These are phyloP conservation scores for Aspergillus bertholletiae DNA, from an alignment of 495 filamentous ascomycete genomes.

Conservation along the genomic window DNA sequence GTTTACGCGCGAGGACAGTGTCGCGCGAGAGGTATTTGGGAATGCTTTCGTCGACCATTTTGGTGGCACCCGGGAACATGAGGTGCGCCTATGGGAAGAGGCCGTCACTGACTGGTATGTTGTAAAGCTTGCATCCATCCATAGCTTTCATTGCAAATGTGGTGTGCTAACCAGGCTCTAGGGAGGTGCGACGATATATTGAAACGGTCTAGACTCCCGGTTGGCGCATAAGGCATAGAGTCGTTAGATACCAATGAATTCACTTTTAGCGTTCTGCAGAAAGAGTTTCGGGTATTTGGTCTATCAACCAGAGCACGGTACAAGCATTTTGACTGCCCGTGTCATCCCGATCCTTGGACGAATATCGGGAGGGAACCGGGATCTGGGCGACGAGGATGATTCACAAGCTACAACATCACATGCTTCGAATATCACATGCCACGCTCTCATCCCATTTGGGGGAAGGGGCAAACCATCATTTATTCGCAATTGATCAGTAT, in stretches of 20 bases:
- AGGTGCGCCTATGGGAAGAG: slow-evolving; percentile 84
- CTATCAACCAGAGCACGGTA: neutral
- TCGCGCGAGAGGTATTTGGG: slow-evolving; percentile 82
- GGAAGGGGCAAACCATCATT: too few species aligned
- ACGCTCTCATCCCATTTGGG: too few species aligned
- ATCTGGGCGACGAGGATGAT: neutral
- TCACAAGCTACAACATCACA: slow-evolving; percentile 7
- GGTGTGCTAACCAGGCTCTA: slow-evolving; percentile 20
- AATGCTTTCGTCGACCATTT: slow-evolving; percentile 91
- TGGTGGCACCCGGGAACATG: slow-evolving; percentile 84
- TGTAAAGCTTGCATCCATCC: too few species aligned
- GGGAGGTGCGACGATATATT: slow-evolving; percentile 51
- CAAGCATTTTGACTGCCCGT: neutral
- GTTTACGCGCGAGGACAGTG: slow-evolving; percentile 65
- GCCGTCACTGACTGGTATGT: slow-evolving; percentile 86
- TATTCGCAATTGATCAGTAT: too few species aligned
- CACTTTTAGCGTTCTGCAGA: neutral
- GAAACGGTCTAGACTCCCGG: slow-evolving; percentile 36
- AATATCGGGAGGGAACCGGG: slow-evolving; percentile 5
- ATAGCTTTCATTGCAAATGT: slow-evolving; percentile 91
- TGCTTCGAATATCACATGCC: slow-evolving; percentile 11
- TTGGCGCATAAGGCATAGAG: neutral
- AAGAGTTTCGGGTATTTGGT: neutral
- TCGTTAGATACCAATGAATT: neutral
- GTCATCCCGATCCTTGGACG: slow-evolving; percentile 3